Evolutionary conservation across 495 filamentous ascomycete species (phyloP).

Genomic region (Thermothielavioides terrestris): DNA sequence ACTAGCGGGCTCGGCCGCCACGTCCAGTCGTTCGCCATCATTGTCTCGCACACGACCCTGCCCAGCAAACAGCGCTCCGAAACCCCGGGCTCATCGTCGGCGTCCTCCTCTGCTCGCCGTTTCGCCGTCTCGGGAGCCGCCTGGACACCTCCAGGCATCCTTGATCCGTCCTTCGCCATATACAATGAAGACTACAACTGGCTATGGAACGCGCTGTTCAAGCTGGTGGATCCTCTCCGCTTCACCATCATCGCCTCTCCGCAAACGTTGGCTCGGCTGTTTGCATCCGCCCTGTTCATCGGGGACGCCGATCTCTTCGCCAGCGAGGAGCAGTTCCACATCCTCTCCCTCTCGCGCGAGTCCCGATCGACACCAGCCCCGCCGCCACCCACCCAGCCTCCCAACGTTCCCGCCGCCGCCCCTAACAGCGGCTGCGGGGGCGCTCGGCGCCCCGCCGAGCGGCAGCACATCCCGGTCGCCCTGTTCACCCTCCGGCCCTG

Average conservation of each 20-base stretch:
- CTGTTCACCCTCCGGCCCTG: constrained; percentile 34
- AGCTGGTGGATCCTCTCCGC: constrained; percentile 31
- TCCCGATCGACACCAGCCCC: background rate
- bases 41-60: constrained; percentile 11
- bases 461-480: background rate
- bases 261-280: constrained; percentile 30
- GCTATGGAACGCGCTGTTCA: constrained; percentile 40
- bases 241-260: constrained; percentile 38
- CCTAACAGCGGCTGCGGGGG: too few relatives aligned
- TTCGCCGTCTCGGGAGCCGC: background rate
- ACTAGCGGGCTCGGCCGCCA: constrained; percentile 21
- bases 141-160: background rate
- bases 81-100: too few relatives aligned
- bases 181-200: constrained; percentile 21
- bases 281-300: constrained; percentile 31
- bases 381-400: too few relatives aligned
- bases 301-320: constrained; percentile 32
- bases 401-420: too few relatives aligned
- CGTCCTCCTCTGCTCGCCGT: too few relatives aligned
- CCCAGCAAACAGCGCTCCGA: background rate
- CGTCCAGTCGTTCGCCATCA: constrained; percentile 29
- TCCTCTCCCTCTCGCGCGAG: constrained; percentile 31
- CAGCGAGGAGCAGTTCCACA: constrained; percentile 29
- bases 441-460: background rate
- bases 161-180: background rate